These are phyloP conservation scores for Colletotrichum gloeosporioides DNA, from an alignment of 2,329 filamentous ascomycete genomes.

Conservation along the genomic window DNA sequence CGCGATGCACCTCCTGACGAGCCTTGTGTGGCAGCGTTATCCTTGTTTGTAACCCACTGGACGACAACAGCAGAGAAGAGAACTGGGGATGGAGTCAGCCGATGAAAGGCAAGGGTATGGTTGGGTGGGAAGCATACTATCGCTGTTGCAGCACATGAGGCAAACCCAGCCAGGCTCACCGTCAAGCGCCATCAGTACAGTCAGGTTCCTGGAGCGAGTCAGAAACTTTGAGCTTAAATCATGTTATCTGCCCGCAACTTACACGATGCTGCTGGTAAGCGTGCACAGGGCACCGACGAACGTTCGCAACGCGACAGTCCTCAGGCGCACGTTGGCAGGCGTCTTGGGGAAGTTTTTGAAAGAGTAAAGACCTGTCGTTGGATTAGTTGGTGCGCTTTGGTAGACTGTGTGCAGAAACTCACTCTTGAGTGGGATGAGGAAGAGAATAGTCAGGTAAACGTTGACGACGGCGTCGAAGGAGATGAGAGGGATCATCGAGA, in stretches of 20 bases:
- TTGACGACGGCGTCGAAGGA: conserved; percentile 66
- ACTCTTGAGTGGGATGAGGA: conserved; percentile 65
- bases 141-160: conserved; percentile 68
- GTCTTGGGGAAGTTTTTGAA: conserved; percentile 53
- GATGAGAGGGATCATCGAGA: conserved; percentile 66
- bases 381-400: not conserved
- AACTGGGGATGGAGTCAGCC: conserved; percentile 40
- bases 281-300: conserved; percentile 65
- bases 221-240: not conserved
- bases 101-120: not conserved
- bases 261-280: conserved; percentile 63
- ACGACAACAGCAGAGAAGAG: conserved; percentile 66
- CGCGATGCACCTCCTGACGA: not conserved
- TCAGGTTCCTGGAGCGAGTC: conserved; percentile 54
- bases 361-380: conserved; percentile 54
- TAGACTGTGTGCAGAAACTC: conserved; percentile 24
- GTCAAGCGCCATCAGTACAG: conserved; percentile 61
- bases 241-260: conserved; percentile 29
- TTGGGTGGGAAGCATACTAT: conserved; percentile 47
- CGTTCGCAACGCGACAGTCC: conserved; percentile 60
- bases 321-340: conserved; percentile 47
- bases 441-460: conserved; percentile 67
- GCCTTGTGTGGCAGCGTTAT: conserved; percentile 38
- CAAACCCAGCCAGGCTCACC: conserved; percentile 71
- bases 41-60: conserved; percentile 62